Base-by-base conservation (phyloP, 208 protist genomes). In the Leptomonas seymouri region DNA sequence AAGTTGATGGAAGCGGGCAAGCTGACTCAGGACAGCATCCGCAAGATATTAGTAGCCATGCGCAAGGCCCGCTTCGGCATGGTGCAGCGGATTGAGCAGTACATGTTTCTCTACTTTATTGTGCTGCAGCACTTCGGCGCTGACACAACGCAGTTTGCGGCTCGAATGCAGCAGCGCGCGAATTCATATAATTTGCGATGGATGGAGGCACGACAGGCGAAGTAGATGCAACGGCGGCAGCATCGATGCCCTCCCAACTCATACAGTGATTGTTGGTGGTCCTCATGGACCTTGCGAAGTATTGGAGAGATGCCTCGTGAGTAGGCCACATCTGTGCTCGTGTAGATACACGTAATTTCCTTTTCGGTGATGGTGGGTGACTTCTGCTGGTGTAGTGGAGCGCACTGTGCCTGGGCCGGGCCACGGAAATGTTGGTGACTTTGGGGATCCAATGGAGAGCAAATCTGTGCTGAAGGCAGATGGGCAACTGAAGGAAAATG, bases 41-140 rank as follows among this genome's bases (percentile, higher is more conserved):
- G 50, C 34, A 46, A 67, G 18, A 74, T 93, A 23, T 76, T 96
- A 16, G 11, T 57, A 44, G 46, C 67, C 8, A 93, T 96, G 88
- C 84, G 84, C 28, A 62, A 63, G 25, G 57, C 78, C 16, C 81
- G 91, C 18, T 90, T 80, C 65, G 87, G 82, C 7, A 93, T 93
- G 91, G 91, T 96, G 62, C 91, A 96, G 69, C 78, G 84, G 12
- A 48, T 96, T 42, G 91, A 93, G 65, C 91, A 96, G 81, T 94
- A 94, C 78, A 78, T 86, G 69, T 93, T 92, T 56, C 88, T 93
- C 27, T 92, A 96, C 62, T 55, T 85, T 27, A 85, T 87, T 30
- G 56, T 93, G 2, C 59, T 96, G 50, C 71, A 76, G 23, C 60
- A 80, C 60, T 50, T 93, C 50, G 68, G 59, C 2, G 41, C 58